phyloP scores from a whole-genome alignment of 139 green algal species.

The Chlamydomonas incerta region DNA sequence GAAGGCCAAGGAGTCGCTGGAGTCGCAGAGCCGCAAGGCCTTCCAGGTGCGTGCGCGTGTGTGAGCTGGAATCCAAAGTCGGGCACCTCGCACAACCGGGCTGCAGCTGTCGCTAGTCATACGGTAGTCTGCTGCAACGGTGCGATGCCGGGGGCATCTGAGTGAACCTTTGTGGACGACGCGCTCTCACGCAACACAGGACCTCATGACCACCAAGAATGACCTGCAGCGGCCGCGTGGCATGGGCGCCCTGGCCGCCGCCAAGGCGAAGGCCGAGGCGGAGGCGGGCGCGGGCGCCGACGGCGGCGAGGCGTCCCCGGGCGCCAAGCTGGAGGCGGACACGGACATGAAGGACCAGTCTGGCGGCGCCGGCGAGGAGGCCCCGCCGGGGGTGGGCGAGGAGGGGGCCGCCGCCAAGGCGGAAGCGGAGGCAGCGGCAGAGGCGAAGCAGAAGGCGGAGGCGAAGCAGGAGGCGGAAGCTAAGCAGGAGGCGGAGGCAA shows the following conservation, averaged over 20 bases:
- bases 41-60: slow-evolving; percentile 4
- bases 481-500: neutral
- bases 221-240: slow-evolving; percentile 32
- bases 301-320: neutral
- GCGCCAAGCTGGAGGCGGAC: neutral
- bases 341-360: neutral
- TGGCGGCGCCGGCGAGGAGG: neutral
- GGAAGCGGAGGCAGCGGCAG: neutral
- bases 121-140: too few species aligned
- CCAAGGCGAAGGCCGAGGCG: neutral
- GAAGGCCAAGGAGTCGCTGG: slow-evolving; percentile 59
- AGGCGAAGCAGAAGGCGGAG: neutral
- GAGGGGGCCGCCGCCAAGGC: neutral
- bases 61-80: too few species aligned
- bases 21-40: slow-evolving; percentile 42
- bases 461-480: too few species aligned
- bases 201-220: slow-evolving; percentile 45
- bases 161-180: too few species aligned
- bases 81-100: too few species aligned
- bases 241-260: neutral
- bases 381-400: neutral
- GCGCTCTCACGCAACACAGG: too few species aligned
- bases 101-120: too few species aligned
- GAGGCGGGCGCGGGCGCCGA: slow-evolving; percentile 36
- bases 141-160: too few species aligned